phyloP scores from a whole-genome alignment of 2,329 filamentous ascomycete genomes.

The Chaetomium olivaceum region DNA sequence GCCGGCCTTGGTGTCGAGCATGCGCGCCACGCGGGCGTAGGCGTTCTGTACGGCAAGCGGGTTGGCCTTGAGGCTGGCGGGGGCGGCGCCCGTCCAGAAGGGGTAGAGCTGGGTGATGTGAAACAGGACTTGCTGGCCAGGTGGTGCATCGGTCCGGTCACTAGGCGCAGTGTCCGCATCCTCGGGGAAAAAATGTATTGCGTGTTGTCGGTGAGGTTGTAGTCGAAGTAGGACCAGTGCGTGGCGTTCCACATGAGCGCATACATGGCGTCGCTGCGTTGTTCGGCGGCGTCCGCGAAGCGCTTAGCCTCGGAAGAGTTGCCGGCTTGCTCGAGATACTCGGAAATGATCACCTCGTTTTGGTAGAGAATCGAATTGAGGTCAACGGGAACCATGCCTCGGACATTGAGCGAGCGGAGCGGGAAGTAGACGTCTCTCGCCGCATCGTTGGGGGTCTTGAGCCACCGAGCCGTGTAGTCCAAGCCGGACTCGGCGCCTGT shows the following conservation, averaged over 20 bases:
- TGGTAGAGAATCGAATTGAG: constrained; percentile 69
- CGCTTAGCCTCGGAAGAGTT: constrained; percentile 50
- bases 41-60: constrained; percentile 57
- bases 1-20: constrained; percentile 54
- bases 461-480: constrained; percentile 64
- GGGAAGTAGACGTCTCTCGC: constrained; percentile 64
- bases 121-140: constrained; percentile 59
- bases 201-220: constrained; percentile 60
- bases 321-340: constrained; percentile 53
- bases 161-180: constrained; percentile 48
- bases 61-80: constrained; percentile 56
- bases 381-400: constrained; percentile 62
- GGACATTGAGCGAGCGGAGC: constrained; percentile 61
- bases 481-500: constrained; percentile 66
- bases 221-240: constrained; percentile 67
- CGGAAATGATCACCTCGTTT: constrained; percentile 61
- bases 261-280: constrained; percentile 63
- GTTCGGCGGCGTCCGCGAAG: constrained; percentile 52
- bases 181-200: constrained; percentile 57
- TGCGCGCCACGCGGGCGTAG: constrained; percentile 54
- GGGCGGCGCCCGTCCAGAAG: constrained; percentile 68
- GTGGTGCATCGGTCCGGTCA: constrained; percentile 50
- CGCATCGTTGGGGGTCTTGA: constrained; percentile 58
- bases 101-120: constrained; percentile 64
- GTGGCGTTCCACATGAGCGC: constrained; percentile 65